Evolutionary conservation across 257 asterid genomes (phyloP).

Genomic region (Ilex aquifolium): DNA sequence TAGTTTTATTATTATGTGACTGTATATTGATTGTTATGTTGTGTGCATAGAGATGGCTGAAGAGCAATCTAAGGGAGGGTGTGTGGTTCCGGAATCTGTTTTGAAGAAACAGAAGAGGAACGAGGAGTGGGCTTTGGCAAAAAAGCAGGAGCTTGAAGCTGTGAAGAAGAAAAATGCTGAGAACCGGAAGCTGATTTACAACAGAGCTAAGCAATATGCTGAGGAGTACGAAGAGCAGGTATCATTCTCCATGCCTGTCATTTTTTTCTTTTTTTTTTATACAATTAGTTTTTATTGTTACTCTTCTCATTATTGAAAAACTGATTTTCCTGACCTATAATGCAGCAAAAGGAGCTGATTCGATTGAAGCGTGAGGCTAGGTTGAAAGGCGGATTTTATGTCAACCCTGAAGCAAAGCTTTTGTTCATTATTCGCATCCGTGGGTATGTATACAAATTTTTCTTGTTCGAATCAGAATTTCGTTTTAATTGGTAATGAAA

Average conservation of each 20-base stretch:
- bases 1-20: too few species aligned
- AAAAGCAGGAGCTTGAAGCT: slow-evolving; percentile 34
- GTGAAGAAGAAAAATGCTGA: slow-evolving; percentile 33
- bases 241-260: background rate
- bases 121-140: slow-evolving; percentile 51
- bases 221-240: slow-evolving; percentile 44
- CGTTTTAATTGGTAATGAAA: background rate
- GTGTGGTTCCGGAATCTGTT: slow-evolving; percentile 40
- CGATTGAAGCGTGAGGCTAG: slow-evolving; percentile 59
- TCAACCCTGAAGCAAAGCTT: slow-evolving; percentile 48
- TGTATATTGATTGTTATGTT: background rate
- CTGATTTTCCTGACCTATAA: background rate
- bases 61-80: slow-evolving; percentile 13
- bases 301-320: background rate
- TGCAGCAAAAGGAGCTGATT: slow-evolving; percentile 45
- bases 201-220: slow-evolving; percentile 37
- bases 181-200: slow-evolving; percentile 39
- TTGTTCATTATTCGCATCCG: slow-evolving; percentile 48
- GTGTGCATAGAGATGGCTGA: background rate
- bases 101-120: slow-evolving; percentile 48
- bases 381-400: slow-evolving; percentile 53
- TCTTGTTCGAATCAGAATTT: background rate
- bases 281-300: background rate
- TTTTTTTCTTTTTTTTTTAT: background rate
- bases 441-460: slow-evolving; percentile 32